Conservation (phyloP, 257 asterid species). For the Solanum bulbocastanum region DNA sequence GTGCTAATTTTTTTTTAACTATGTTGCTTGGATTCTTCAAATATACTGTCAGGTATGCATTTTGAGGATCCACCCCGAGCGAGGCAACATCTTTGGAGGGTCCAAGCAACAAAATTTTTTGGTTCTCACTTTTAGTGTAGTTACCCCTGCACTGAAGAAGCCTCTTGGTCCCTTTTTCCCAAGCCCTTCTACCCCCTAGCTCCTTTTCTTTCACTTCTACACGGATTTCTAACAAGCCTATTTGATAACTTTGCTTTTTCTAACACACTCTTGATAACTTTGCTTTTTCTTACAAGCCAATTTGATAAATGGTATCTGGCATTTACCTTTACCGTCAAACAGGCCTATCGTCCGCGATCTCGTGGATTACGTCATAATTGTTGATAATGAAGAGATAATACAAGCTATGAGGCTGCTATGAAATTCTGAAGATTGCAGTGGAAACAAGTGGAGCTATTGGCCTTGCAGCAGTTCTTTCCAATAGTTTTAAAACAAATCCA, state of each 20-base stretch:
- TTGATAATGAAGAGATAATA: constrained; percentile 64
- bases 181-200: neutral
- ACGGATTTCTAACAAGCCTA: too few relatives aligned
- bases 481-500: constrained; percentile 37
- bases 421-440: constrained; percentile 70
- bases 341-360: constrained; percentile 95
- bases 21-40: neutral
- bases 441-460: constrained; percentile 97
- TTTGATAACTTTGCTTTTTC: too few relatives aligned
- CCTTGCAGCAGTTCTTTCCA: constrained; percentile 77
- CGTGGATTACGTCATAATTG: constrained; percentile 61
- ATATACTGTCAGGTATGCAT: neutral
- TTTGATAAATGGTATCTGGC: neutral
- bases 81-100: neutral
- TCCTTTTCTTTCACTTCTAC: neutral
- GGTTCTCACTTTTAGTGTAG: neutral
- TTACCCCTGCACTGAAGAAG: neutral
- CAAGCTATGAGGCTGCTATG: constrained; percentile 75
- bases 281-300: neutral
- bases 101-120: neutral
- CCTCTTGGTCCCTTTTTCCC: neutral
- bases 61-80: neutral
- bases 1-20: neutral
- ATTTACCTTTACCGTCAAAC: neutral
- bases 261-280: neutral